Base-by-base conservation (phyloP, 345 rosid species). In the Isatis tinctoria region DNA sequence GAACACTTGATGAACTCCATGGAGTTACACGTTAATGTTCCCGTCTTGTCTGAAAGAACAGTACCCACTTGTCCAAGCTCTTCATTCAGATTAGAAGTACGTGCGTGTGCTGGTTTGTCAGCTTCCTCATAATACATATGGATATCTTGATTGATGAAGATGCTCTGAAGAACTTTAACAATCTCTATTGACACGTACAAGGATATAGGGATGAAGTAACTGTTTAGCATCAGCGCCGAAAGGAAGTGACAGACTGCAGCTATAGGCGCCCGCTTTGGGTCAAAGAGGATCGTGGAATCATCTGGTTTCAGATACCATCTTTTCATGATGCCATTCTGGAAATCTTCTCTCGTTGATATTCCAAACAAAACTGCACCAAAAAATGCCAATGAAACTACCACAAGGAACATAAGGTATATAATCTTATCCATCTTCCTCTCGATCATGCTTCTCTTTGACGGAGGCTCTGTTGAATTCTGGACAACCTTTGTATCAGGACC, bases 1-100 rank as follows among this genome's bases (percentile, higher is more conserved):
- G 98, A 87, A 76, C 94, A 94, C 81, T 94, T 94, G 75, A 94
- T 78, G 82, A 94, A 94, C 90, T 94, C 98, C 98, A 94, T 94
- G 36, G 97, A 89, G 78, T 94, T 94, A 84, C 98, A 94, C 8
- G 98, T 94, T 81, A 94, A 75, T 45, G 98, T 94, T 53, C 98
- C 98, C 0, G 98, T 94, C 88, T 94, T 94, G 69, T 94, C 98
- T 44, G 98, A 94, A 43, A 94, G 95, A 73, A 94, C 85, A 2
- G 97, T 91, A 69, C 87, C 84, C 62, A 91, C 97, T 78, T 94
- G 98, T 69, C 97, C 98, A 70, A 94, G 96, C 76, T 94, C 98
- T 85, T 94, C 97, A 53, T 87, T 94, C 87, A 91, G 87, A 81
- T 94, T 91, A 63, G 97, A 91, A 54, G 98, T 94, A 44, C 97